Evolutionary conservation across 495 filamentous ascomycete genomes (phyloP).

Genomic region (Melanomma pulvis-pyrius): DNA sequence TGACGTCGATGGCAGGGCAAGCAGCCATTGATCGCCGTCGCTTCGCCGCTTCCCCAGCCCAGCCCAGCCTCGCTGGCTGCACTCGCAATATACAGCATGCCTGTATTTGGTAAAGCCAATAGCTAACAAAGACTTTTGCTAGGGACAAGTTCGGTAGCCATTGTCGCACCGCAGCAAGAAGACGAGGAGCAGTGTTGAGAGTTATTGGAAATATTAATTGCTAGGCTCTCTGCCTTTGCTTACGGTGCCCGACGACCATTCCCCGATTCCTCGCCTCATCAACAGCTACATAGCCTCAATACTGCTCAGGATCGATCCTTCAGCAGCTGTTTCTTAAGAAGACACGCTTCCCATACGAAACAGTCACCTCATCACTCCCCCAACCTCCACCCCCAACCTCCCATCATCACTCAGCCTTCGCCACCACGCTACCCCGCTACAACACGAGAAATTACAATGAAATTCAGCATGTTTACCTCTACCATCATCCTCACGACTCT

Average conservation of each 20-base stretch:
- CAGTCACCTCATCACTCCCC: background rate
- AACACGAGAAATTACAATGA: background rate
- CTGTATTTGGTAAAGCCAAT: background rate
- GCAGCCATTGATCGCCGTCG: background rate
- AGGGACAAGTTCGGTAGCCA: background rate
- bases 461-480: conserved; percentile 16
- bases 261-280: background rate
- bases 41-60: background rate
- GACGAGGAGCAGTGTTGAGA: background rate
- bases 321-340: background rate
- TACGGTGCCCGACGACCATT: background rate
- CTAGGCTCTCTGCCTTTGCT: background rate
- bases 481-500: conserved; percentile 29
- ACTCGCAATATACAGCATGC: background rate
- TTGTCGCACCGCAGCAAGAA: background rate
- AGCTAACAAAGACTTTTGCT: background rate
- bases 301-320: background rate
- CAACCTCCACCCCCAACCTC: background rate
- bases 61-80: background rate
- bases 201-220: background rate
- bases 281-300: background rate
- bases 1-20: background rate
- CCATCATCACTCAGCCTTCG: background rate
- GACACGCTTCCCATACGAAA: background rate
- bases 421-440: background rate